These are phyloP conservation scores for Fusarium cyanostomum DNA, from an alignment of 2,329 filamentous ascomycete genomes.

Conservation along the genomic window DNA sequence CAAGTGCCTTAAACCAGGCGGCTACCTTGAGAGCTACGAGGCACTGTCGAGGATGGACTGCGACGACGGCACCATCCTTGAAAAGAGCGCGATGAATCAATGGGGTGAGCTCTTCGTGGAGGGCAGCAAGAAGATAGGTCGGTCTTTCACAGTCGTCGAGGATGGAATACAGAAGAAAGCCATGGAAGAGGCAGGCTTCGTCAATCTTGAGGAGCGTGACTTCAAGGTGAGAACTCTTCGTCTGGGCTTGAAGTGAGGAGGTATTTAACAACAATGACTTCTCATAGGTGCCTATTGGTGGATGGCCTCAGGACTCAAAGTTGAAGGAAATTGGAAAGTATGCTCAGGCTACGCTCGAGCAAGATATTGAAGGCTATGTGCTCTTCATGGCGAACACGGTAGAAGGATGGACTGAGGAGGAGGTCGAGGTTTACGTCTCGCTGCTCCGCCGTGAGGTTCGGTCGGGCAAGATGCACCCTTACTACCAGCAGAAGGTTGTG, in stretches of 20 bases:
- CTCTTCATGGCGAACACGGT: conserved; percentile 33
- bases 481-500: conserved; percentile 26
- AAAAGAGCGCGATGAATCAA: conserved; percentile 29
- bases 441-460: conserved; percentile 31
- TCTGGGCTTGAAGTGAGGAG: rapidly evolving
- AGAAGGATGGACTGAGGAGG: conserved; percentile 25
- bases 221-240: conserved; percentile 9
- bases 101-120: conserved; percentile 35
- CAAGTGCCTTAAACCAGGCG: conserved; percentile 17
- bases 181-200: conserved; percentile 24
- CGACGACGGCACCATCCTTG: conserved; percentile 13
- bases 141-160: conserved; percentile 22
- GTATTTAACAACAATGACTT: not conserved
- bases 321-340: conserved; percentile 24
- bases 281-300: conserved; percentile 23
- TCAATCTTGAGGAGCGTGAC: conserved; percentile 12
- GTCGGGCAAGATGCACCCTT: conserved; percentile 28
- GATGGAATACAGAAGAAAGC: conserved; percentile 19
- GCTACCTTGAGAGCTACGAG: conserved; percentile 27
- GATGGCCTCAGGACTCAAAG: conserved; percentile 16
- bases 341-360: conserved; percentile 27
- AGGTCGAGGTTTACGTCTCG: conserved; percentile 34
- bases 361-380: conserved; percentile 32
- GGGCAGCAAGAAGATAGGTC: conserved; percentile 20
- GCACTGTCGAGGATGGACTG: conserved; percentile 23